These are phyloP conservation scores for Geranomyces variabilis DNA, from an alignment of 192 early-diverging fungal species.

Conservation along the genomic window DNA sequence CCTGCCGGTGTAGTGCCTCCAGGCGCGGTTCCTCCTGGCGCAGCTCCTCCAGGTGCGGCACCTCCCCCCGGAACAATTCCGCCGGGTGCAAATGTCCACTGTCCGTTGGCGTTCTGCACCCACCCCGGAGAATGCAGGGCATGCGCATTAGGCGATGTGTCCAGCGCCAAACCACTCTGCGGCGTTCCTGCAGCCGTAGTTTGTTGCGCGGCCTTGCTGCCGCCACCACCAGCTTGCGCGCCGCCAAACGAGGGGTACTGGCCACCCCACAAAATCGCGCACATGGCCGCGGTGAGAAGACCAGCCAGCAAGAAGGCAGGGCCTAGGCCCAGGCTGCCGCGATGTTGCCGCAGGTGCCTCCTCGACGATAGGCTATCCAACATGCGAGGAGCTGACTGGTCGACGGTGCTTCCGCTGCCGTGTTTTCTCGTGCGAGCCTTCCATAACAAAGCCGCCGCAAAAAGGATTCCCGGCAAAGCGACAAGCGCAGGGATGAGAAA, in stretches of 20 bases:
- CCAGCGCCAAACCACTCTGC: not conserved
- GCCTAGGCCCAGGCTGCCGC: not conserved
- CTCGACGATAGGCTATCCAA: no score
- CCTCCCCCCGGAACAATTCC: not conserved
- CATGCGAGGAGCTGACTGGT: no score
- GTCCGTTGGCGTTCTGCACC: not conserved
- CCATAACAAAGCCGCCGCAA: no score
- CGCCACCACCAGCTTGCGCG: not conserved
- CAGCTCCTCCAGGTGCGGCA: not conserved
- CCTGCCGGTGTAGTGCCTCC: not conserved
- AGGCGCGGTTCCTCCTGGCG: not conserved
- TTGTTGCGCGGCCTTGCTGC: not conserved
- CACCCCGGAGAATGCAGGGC: not conserved
- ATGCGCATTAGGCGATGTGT: not conserved
- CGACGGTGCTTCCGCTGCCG: no score
- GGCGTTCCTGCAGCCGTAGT: no score
- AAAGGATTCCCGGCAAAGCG: not conserved
- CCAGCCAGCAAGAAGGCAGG: not conserved
- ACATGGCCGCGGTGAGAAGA: not conserved
- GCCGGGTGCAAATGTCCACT: not conserved
- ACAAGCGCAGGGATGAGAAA: slow-evolving; percentile 20
- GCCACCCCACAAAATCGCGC: slow-evolving; percentile 17
- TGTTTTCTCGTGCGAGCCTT: no score
- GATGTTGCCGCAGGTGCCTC: no score
- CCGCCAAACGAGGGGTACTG: slow-evolving; percentile 10